Evolutionary conservation across 495 filamentous ascomycete species (phyloP), one percentile per base, ranked within the genome.

Genomic region (Neurospora sp.): DNA sequence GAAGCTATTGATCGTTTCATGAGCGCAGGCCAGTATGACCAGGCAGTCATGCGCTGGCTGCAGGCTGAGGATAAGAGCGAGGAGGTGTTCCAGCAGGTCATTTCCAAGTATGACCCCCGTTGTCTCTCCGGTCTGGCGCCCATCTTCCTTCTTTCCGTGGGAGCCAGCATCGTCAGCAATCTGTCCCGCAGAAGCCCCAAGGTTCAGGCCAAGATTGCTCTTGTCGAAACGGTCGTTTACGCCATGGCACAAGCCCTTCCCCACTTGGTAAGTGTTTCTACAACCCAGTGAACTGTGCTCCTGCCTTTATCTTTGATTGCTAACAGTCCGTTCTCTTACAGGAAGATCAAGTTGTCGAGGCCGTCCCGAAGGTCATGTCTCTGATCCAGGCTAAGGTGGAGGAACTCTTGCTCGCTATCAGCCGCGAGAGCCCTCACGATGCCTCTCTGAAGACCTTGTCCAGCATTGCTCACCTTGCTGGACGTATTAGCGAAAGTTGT

Each of bases 101-200:
- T 98, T 75, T 88, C 89, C 69, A 90, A 89, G 74, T 86, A 91
- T 76, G 88, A 91, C 75, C 93, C 94, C 1, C 79, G 83, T 5
- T 96, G 92, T 78, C 81, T 97, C 71, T 84, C 83, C 11, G 86
- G 87, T n/a, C 78, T 97, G 37, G 90, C 89, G 53, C 89, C 92
- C 4, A 87, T 98, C 46, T 88, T 98, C 27, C 84, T 91, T 7
- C 87, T 98, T 35, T 97, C 94, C 0, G 91, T 96, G 40, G 91
- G 91, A 68, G 92, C 93, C 3, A 93, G 93, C 16, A 87, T 98
- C 18, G 92, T 92, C 38, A 85, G 88, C 9, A 86, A 91, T 37
- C 84, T 98, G 73, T 84, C 39, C 87, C 91, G 75, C 77, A 77
- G 39, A 74, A 92, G 40, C 75, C 82, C 53, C 85, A 80, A 79